A percentile compares a stretch with the other conserved stretches of the same genome.
phyloP scores from a whole-genome alignment of 257 asterid species.

The Cordia subcordata region DNA sequence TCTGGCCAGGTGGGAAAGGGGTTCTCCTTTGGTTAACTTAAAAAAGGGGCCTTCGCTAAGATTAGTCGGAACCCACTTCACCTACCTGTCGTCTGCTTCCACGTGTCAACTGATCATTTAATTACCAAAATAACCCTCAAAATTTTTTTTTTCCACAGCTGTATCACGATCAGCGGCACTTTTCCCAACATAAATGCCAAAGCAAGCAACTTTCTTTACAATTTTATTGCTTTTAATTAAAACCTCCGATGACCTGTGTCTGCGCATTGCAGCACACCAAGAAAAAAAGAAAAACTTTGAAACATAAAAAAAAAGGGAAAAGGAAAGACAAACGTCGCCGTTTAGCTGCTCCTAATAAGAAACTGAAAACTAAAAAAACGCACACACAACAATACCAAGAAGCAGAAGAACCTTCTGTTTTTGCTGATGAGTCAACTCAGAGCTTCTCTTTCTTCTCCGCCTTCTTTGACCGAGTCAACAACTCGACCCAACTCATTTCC shows the following conservation, averaged over 20 bases:
- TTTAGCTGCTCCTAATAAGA: background rate
- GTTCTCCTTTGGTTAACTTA: no score
- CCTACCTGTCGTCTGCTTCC: background rate
- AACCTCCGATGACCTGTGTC: constrained; percentile 24
- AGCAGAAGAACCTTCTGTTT: constrained; percentile 15
- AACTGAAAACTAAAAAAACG: background rate
- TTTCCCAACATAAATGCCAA: constrained; percentile 10
- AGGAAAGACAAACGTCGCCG: constrained; percentile 15
- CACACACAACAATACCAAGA: constrained; percentile 8
- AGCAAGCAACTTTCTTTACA: constrained; percentile 5
- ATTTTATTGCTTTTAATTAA: constrained; percentile 3
- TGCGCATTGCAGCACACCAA: background rate
- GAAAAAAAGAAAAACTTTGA: background rate
- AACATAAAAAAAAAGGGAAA: no score
- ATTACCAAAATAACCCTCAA: constrained; percentile 4
- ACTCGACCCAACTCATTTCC: constrained; percentile 3
- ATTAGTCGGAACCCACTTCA: background rate
- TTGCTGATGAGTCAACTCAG: constrained; percentile 21
- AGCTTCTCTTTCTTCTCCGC: constrained; percentile 21
- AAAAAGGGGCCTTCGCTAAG: background rate
- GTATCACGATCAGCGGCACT: constrained; percentile 10
- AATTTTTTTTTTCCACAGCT: constrained; percentile 9
- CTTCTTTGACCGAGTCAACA: constrained; percentile 41
- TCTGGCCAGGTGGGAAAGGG: no score
- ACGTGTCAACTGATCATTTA: background rate